phyloP scores from a whole-genome alignment of 2,329 filamentous ascomycete species.

The Colletotrichum brevisporum region DNA sequence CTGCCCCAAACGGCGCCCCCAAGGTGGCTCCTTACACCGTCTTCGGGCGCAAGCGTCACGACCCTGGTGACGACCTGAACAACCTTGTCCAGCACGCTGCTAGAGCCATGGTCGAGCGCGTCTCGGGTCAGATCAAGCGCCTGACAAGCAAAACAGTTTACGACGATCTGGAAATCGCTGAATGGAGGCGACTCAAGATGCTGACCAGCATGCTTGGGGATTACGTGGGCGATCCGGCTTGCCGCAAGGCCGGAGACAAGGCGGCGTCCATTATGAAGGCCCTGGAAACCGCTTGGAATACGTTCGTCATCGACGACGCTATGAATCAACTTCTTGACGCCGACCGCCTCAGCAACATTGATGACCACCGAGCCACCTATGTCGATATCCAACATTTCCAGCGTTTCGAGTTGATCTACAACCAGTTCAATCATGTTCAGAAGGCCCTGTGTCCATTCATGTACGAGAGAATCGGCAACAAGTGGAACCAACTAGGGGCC shows the following conservation, averaged over 20 bases:
- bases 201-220: slow-evolving; percentile 47
- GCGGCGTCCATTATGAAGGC: slow-evolving; percentile 39
- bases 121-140: slow-evolving; percentile 49
- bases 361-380: slow-evolving; percentile 55
- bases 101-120: slow-evolving; percentile 63
- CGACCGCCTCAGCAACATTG: slow-evolving; percentile 40
- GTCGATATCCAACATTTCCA: slow-evolving; percentile 49
- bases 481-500: not conserved
- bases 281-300: slow-evolving; percentile 32
- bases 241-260: slow-evolving; percentile 40
- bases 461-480: slow-evolving; percentile 48
- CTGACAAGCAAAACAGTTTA: slow-evolving; percentile 53
- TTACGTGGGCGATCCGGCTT: not conserved
- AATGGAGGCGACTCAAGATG: slow-evolving; percentile 52
- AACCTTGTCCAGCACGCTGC: slow-evolving; percentile 73
- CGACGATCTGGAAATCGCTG: slow-evolving; percentile 45
- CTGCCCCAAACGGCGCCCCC: slow-evolving; percentile 34
- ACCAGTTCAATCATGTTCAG: slow-evolving; percentile 49
- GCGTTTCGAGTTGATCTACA: slow-evolving; percentile 44
- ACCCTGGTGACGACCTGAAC: slow-evolving; percentile 66
- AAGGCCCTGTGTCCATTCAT: slow-evolving; percentile 53
- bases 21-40: slow-evolving; percentile 46
- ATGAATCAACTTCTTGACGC: slow-evolving; percentile 1
- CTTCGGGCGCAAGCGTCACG: slow-evolving; percentile 63
- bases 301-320: slow-evolving; percentile 20